Percentiles rank a stretch among this genome's conserved stretches.
Evolutionary conservation across 2,329 filamentous ascomycete genomes (phyloP).

Genomic region (Sporothrix euskadiensis): DNA sequence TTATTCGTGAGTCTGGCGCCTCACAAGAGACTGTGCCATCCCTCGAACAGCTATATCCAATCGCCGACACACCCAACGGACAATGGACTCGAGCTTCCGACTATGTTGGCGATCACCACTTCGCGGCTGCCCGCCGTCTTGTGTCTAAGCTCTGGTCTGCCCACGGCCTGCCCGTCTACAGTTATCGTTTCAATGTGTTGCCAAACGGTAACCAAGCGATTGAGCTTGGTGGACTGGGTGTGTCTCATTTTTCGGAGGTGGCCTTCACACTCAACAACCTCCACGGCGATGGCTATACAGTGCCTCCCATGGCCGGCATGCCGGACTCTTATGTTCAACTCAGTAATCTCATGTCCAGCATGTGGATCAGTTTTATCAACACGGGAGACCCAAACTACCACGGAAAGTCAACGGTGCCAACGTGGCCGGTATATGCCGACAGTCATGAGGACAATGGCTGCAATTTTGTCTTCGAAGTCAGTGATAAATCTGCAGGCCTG

Average conservation of each 20-base stretch:
- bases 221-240: neutral
- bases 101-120: neutral
- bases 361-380: neutral
- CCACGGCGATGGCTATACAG: neutral
- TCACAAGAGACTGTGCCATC: neutral
- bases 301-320: neutral
- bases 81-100: neutral
- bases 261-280: neutral
- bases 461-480: neutral
- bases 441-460: neutral
- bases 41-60: neutral
- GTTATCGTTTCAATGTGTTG: neutral
- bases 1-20: neutral
- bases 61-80: neutral
- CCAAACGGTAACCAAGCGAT: neutral
- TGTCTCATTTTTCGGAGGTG: neutral
- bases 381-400: neutral
- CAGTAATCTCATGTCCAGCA: neutral
- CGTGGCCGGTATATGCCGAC: neutral
- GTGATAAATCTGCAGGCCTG: neutral
- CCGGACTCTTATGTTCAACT: neutral
- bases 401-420: neutral
- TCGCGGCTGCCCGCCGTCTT: neutral
- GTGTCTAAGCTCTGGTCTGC: neutral
- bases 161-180: neutral